Base-by-base conservation (phyloP, 2,329 filamentous ascomycete species). In the Clonostachys rhizophaga region DNA sequence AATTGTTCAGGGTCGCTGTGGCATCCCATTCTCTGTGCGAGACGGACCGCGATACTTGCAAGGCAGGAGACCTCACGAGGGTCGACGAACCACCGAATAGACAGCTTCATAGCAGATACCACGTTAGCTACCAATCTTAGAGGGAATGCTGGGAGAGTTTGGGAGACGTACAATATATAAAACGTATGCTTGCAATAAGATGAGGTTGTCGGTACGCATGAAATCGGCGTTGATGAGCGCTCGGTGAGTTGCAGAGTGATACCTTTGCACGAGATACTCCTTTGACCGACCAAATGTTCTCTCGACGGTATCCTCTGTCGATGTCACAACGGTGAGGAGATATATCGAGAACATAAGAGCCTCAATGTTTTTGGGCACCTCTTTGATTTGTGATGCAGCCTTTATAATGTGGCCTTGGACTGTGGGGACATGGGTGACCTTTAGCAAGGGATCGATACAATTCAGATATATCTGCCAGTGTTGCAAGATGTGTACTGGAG, bases 401-500 rank as follows among this genome's bases (percentile, higher is more conserved):
- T 83, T 79, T 44, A 87, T 77, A 40, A 89, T 76, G 45, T 76
- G 76, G 16, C 67, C 69, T 58, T 88, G 84, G 1, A 87, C 65
- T 2, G 76, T 86, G 1, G 83, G 83, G 0, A 80, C 77, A 56
- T 89, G 85, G 0, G 81, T 84, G 47, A 88, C 71, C 56, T 87
- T 88, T 42, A 87, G 69, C 6, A 89, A 59, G 0, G 85, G 83
- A 54, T 88, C 82, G 54, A 88, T 79, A 55, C 86, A 86, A 51
- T 82, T 77, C 39, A 88, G 72, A 57, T 86, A 89, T 14, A 80
- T 73, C 61, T 87, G 83, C 84, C 85, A 89, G 16, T 85, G 68
- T 53, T 80, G 75, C 49, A 84, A 77, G 45, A 83, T 82, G 49
- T 83, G 78, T 16, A 82, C 74, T 20, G 76, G 67, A 2, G 74